A percentile compares a stretch with the other conserved stretches of the same genome.
These are phyloP conservation scores for Echeveria elegans DNA, from an alignment of 164 flowering plant genomes.

Conservation along the genomic window DNA sequence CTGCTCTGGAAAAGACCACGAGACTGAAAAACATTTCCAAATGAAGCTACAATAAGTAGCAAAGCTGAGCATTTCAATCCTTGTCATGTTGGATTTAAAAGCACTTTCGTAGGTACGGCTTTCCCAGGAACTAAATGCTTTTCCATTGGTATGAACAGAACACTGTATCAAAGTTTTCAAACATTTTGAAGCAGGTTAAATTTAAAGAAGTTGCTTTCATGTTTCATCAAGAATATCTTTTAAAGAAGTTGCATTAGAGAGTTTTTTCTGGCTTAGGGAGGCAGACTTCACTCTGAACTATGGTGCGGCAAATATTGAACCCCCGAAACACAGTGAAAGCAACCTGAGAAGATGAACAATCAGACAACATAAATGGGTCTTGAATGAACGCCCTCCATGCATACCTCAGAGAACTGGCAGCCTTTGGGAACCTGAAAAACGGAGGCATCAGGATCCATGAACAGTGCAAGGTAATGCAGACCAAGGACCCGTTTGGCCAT, in stretches of 20 bases:
- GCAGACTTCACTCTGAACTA: background rate
- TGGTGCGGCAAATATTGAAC: background rate
- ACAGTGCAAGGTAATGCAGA: background rate
- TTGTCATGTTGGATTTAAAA: no score
- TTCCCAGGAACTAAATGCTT: background rate
- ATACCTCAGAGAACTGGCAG: background rate
- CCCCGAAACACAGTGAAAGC: background rate
- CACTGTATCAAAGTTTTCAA: no score
- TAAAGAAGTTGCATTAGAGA: background rate
- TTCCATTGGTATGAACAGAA: no score
- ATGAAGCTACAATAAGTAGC: no score
- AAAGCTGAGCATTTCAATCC: no score
- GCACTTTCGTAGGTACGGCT: no score
- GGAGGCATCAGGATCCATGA: background rate
- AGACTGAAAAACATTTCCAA: no score
- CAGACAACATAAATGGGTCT: background rate
- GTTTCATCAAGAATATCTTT: no score
- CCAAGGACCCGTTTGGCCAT: slow-evolving; percentile 5
- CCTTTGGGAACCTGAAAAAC: background rate
- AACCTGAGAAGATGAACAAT: background rate
- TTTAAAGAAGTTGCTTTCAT: background rate
- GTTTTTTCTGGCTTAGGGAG: background rate
- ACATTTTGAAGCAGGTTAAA: background rate
- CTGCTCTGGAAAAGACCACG: no score
- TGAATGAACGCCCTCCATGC: slow-evolving; percentile 5